phyloP scores from a whole-genome alignment of 2,329 filamentous ascomycete genomes.

The Chalaropsis ovoidea region DNA sequence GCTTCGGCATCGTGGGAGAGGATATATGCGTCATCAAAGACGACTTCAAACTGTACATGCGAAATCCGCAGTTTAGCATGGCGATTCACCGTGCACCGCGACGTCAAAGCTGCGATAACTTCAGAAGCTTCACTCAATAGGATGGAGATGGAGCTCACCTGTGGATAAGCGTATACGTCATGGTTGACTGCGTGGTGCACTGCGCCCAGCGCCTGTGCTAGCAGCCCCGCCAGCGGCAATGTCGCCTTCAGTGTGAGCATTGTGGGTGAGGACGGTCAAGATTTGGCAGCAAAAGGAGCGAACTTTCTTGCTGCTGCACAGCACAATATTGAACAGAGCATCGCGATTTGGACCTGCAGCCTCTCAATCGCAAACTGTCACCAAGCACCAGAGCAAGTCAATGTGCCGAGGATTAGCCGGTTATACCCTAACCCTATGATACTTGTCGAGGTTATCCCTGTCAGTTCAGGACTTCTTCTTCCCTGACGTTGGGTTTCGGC shows the following conservation, averaged over 20 bases:
- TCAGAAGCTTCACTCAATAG: neutral
- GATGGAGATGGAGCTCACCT: conserved; percentile 44
- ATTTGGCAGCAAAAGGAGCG: neutral
- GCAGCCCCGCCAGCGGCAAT: conserved; percentile 37
- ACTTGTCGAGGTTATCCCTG: neutral
- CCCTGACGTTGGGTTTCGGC: too few species aligned
- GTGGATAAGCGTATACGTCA: conserved; percentile 76
- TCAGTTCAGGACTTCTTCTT: too few species aligned
- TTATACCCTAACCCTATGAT: neutral
- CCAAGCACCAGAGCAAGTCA: neutral
- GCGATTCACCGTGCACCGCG: too few species aligned
- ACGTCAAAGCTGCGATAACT: neutral
- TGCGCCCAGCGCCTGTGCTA: conserved; percentile 39
- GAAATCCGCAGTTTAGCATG: conserved; percentile 14
- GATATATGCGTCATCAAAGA: conserved; percentile 63
- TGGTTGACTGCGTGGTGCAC: conserved; percentile 48
- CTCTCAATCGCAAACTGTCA: conserved; percentile 15
- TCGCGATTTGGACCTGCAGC: neutral
- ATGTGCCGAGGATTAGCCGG: neutral
- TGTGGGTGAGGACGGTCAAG: neutral
- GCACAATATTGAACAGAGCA: neutral
- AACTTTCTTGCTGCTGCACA: neutral
- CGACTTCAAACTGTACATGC: conserved; percentile 59
- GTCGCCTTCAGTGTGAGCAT: conserved; percentile 25
- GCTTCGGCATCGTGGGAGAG: conserved; percentile 58